Conservation (phyloP, 306 rosid species). For the Prunus salicina region DNA sequence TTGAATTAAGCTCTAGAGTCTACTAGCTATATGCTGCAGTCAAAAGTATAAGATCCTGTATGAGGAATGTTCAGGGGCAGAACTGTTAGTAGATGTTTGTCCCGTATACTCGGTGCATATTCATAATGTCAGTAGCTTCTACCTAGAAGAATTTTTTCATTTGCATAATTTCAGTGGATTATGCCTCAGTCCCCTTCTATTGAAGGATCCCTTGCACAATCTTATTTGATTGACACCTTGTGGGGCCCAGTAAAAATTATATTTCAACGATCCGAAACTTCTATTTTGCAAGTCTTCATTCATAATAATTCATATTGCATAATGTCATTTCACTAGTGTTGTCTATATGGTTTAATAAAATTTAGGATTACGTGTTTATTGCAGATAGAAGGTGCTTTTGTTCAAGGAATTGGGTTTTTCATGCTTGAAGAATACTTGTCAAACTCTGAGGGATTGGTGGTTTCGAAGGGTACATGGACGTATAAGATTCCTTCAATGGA, state of each 20-base stretch:
- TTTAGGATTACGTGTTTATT: slow-evolving; percentile 16
- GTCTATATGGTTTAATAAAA: background rate
- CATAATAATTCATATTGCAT: background rate
- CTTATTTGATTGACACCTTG: too few relatives aligned
- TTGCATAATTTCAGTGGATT: background rate
- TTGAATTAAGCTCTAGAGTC: background rate
- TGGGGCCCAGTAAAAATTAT: too few relatives aligned
- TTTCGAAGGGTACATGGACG: slow-evolving; percentile 77
- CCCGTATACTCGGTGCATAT: background rate
- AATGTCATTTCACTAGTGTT: background rate
- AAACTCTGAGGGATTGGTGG: slow-evolving; percentile 59
- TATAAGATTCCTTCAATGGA: slow-evolving; percentile 88
- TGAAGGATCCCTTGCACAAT: too few relatives aligned
- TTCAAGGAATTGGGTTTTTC: slow-evolving; percentile 88
- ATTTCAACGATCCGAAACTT: too few relatives aligned
- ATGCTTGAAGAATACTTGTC: slow-evolving; percentile 78
- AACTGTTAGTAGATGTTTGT: background rate
- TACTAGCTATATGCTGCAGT: background rate
- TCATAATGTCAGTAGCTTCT: background rate
- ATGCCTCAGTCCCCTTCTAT: too few relatives aligned
- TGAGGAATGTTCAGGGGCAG: background rate
- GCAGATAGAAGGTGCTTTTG: slow-evolving; percentile 97
- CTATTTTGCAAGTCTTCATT: too few relatives aligned
- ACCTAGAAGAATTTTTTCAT: background rate
- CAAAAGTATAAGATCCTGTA: background rate